Evolutionary conservation across 495 filamentous ascomycete genomes (phyloP), one percentile per base, ranked within the genome.

Genomic region (Neurospora africana): DNA sequence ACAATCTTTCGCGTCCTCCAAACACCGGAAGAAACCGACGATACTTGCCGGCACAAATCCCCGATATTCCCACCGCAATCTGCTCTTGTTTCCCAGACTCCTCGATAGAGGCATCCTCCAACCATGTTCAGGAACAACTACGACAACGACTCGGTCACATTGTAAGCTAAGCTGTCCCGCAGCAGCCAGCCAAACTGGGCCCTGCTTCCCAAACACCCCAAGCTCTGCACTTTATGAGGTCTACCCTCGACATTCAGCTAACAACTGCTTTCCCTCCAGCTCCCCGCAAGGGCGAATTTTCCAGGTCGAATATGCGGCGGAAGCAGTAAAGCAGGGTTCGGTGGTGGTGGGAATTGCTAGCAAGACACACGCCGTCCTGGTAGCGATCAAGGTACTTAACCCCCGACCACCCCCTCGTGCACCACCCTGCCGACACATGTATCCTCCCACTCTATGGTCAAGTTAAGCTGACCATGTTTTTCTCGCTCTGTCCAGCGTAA

Each of bases 101-200:
- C 40, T 13, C 4, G 27, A 65, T 43, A 37, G 17, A 70, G 37
- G 39, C 11, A 21, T 39, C 15, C 69, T 36, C 10, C 69, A 68
- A 21, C 79, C 73, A 99, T 99, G 95, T 99, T 99, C 86, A 89
- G 95, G 84, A 99, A 99, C 86, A 98, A 98, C 84, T 99, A 99
- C 87, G 95, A 99, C 85, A 99, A 98, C 88, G 95, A 99, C 85
- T 94, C 94, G 40, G 95, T 99, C 83, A 99, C 95, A 84, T 99
- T 98, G 94, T 98, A 88, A 84, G 88, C 82, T 76, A 73, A 65
- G 53, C 53, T 33, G 53, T 65, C 53, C 53, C 53, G 53, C 53
- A 27, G 53, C n/a, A 68, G 35, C 27, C 61, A 53, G 33, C 53
- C 61, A 65, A 43, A 13, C 36, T 27, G 40, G 68, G 39, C 43